These are phyloP conservation scores for Gynostemma pentaphyllum DNA, from an alignment of 306 rosid genomes.

Conservation along the genomic window DNA sequence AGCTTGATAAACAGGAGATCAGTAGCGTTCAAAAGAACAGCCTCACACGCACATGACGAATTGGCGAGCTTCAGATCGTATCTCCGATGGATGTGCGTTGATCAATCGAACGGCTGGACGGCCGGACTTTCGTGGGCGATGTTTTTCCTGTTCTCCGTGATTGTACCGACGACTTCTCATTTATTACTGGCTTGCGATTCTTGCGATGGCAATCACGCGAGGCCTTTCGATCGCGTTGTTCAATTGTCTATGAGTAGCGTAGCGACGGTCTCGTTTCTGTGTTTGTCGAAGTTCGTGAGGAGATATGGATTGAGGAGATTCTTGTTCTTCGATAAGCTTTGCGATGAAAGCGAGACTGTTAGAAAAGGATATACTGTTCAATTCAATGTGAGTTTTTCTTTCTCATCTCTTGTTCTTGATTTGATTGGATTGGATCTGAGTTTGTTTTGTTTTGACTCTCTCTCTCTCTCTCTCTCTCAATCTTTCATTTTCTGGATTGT, in stretches of 20 bases:
- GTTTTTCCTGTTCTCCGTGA: slow-evolving; percentile 43
- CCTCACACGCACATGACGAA: slow-evolving; percentile 56
- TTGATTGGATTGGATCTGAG: neutral
- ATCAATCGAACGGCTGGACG: slow-evolving; percentile 52
- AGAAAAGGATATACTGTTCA: slow-evolving; percentile 50
- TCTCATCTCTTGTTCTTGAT: neutral
- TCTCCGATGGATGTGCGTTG: slow-evolving; percentile 88
- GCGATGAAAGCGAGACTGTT: slow-evolving; percentile 69
- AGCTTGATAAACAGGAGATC: slow-evolving; percentile 15
- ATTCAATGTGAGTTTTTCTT: slow-evolving; percentile 42
- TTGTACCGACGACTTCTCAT: slow-evolving; percentile 57
- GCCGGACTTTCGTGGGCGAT: slow-evolving; percentile 57
- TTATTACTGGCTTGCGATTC: slow-evolving; percentile 44
- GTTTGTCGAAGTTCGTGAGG: slow-evolving; percentile 46
- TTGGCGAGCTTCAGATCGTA: slow-evolving; percentile 55
- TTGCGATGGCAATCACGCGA: slow-evolving; percentile 52
- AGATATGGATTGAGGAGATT: slow-evolving; percentile 57
- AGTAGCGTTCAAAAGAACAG: slow-evolving; percentile 24
- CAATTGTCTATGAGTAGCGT: slow-evolving; percentile 61
- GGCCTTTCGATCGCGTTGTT: slow-evolving; percentile 59
- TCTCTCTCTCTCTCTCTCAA: neutral
- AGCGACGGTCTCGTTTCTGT: slow-evolving; percentile 57
- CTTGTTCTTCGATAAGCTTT: slow-evolving; percentile 72
- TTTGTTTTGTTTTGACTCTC: neutral
- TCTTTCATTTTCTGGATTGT: neutral